Evolutionary conservation across 805 yeast genomes (phyloP).

Genomic region (Ogataea minuta): DNA sequence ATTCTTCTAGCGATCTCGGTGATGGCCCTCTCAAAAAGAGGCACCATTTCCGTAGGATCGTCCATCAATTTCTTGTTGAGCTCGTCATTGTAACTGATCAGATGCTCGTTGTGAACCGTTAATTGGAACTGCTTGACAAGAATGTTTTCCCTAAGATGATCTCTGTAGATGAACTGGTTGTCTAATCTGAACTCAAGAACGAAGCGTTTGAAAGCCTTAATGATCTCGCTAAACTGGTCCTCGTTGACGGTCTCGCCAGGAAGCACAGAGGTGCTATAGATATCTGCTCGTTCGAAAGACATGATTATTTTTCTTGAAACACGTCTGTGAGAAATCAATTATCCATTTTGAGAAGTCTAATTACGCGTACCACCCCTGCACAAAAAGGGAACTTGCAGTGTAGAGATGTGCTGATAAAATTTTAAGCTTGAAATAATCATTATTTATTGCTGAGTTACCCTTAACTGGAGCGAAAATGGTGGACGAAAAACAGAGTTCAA

Average conservation of each 20-base stretch:
- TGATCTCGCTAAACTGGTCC: constrained; percentile 62
- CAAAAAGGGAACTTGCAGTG: constrained; percentile 2
- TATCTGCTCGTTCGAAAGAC: constrained; percentile 75
- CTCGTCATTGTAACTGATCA: constrained; percentile 86
- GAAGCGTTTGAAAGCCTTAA: constrained; percentile 76
- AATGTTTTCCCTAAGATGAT: constrained; percentile 84
- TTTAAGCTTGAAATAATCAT: constrained; percentile 4
- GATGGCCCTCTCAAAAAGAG: constrained; percentile 78
- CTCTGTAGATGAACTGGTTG: constrained; percentile 82
- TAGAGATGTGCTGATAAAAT: constrained; percentile 13
- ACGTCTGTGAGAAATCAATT: constrained; percentile 12
- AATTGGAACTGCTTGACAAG: constrained; percentile 71
- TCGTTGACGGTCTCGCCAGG: constrained; percentile 77
- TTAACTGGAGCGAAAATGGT: constrained; percentile 3
- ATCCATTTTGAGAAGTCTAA: constrained; percentile 8
- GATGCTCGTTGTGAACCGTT: constrained; percentile 76
- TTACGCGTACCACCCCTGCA: constrained; percentile 8
- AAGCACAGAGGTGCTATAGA: constrained; percentile 74
- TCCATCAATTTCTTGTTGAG: constrained; percentile 79
- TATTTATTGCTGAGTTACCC: constrained; percentile 5
- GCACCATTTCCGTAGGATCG: constrained; percentile 85
- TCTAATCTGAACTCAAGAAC: constrained; percentile 82
- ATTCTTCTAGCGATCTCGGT: constrained; percentile 83
- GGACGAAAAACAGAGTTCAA: constrained; percentile 2
- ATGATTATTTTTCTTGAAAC: constrained; percentile 32